Evolutionary conservation across 768 basidiomycete genomes (phyloP).

Genomic region (Termitomyces sp.): DNA sequence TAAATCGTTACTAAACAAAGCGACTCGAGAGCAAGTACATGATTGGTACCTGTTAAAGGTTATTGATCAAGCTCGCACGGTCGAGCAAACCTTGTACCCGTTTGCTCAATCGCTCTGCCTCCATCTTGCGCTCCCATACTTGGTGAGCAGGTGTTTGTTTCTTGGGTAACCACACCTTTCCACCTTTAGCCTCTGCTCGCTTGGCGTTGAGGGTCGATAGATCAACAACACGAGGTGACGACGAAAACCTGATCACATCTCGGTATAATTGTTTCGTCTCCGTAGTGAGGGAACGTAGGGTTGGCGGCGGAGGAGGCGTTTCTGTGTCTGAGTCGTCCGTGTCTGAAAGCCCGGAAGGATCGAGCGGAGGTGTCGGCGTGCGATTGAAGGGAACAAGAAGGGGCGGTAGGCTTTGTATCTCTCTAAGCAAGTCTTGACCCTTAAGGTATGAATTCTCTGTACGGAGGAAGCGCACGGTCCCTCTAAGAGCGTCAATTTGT

Average conservation of each 20-base stretch:
- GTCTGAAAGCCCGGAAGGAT: constrained; percentile 61
- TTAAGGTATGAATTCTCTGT: constrained; percentile 92
- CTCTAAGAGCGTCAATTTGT: constrained; percentile 90
- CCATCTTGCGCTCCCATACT: constrained; percentile 67
- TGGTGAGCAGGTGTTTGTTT: constrained; percentile 81
- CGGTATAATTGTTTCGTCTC: constrained; percentile 85
- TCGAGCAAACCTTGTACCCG: constrained; percentile 68
- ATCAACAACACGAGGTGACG: constrained; percentile 82
- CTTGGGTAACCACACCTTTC: constrained; percentile 71
- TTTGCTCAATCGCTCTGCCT: constrained; percentile 66
- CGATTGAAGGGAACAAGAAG: constrained; percentile 46
- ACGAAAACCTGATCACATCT: constrained; percentile 84
- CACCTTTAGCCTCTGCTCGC: constrained; percentile 41
- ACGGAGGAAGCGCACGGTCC: constrained; percentile 88
- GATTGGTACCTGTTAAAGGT: constrained; percentile 11
- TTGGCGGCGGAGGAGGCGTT: constrained; percentile 35
- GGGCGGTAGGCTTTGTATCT: constrained; percentile 68
- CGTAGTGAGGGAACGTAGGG: constrained; percentile 62
- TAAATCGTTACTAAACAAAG: background rate
- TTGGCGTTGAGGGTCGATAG: constrained; percentile 56
- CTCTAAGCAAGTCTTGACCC: constrained; percentile 83
- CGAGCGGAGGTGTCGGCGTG: constrained; percentile 59
- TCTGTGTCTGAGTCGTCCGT: constrained; percentile 56
- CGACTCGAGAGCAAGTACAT: background rate
- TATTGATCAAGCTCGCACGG: constrained; percentile 44